A percentile compares a stretch with the other conserved stretches of the same genome.
These are phyloP conservation scores for Erodium maritimum DNA, from an alignment of 345 rosid species.

Conservation along the genomic window DNA sequence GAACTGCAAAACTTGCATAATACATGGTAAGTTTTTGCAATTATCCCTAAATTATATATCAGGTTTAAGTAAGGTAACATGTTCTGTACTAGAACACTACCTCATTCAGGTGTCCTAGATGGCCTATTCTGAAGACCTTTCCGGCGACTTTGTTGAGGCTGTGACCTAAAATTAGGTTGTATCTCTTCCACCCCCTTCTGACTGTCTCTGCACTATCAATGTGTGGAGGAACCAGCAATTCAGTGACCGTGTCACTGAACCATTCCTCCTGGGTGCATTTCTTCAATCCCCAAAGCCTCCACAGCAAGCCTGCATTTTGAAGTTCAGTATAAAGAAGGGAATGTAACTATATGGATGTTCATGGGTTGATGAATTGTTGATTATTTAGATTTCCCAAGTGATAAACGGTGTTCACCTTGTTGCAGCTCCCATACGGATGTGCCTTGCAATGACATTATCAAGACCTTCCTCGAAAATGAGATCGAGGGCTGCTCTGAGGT, in stretches of 20 bases:
- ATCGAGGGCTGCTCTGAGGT: conserved; percentile 87
- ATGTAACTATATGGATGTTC: too few species aligned
- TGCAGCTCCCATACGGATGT: conserved; percentile 75
- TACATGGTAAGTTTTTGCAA: too few species aligned
- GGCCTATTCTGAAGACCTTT: conserved; percentile 95
- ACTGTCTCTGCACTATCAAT: conserved; percentile 80
- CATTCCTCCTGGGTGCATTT: conserved; percentile 98
- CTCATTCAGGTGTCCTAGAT: conserved; percentile 88
- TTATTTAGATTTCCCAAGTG: too few species aligned
- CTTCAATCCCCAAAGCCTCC: conserved; percentile 99
- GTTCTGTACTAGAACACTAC: too few species aligned
- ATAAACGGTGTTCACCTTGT: conserved; percentile 72
- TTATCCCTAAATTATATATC: too few species aligned
- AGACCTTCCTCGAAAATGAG: conserved; percentile 95
- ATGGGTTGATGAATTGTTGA: too few species aligned
- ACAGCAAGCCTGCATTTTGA: conserved; percentile 95
- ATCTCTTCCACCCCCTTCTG: conserved; percentile 80
- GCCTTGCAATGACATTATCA: conserved; percentile 73
- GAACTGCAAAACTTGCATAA: too few species aligned
- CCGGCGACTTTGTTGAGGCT: conserved; percentile 99
- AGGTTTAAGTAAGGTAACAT: too few species aligned
- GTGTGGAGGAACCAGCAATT: conserved; percentile 72
- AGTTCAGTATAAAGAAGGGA: too few species aligned
- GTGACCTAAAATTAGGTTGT: conserved; percentile 86
- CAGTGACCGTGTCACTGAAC: conserved; percentile 96